Conservation (phyloP, 306 rosid species). For the Pyrus betulifolia region DNA sequence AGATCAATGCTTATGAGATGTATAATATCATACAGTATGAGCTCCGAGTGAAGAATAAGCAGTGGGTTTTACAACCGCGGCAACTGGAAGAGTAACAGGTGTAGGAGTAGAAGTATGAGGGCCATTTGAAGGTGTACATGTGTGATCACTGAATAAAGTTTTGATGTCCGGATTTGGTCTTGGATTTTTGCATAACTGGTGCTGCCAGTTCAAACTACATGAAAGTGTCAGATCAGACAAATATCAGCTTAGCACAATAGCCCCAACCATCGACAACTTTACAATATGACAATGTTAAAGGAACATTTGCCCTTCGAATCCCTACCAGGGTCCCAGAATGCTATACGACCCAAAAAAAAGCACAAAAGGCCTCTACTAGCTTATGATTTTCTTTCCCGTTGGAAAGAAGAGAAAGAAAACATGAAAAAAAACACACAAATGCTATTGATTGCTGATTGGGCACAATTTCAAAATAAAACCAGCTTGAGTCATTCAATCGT, state of each 20-base stretch:
- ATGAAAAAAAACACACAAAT: background rate
- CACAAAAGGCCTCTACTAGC: background rate
- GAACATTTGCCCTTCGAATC: background rate
- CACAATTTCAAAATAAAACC: background rate
- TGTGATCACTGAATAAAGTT: slow-evolving; percentile 74
- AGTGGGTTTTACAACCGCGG: slow-evolving; percentile 74
- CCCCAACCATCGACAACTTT: background rate
- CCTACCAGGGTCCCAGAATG: background rate
- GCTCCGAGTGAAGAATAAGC: slow-evolving; percentile 65
- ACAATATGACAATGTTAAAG: background rate
- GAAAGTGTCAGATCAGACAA: slow-evolving; percentile 12
- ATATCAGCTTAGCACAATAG: slow-evolving; percentile 4
- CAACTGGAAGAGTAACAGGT: slow-evolving; percentile 69
- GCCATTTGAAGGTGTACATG: slow-evolving; percentile 64
- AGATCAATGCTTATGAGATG: slow-evolving; percentile 19
- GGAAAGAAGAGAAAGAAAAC: background rate
- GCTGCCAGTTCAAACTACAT: slow-evolving; percentile 94
- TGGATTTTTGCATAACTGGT: slow-evolving; percentile 79
- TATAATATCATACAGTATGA: slow-evolving; percentile 59
- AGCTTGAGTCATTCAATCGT: background rate
- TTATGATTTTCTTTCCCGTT: background rate
- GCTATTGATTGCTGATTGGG: background rate
- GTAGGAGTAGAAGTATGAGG: slow-evolving; percentile 60
- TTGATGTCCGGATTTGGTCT: slow-evolving; percentile 72
- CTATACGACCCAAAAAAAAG: background rate